Conservation (phyloP, 208 protist genomes). For the Endotrypanum monterogeii region DNA sequence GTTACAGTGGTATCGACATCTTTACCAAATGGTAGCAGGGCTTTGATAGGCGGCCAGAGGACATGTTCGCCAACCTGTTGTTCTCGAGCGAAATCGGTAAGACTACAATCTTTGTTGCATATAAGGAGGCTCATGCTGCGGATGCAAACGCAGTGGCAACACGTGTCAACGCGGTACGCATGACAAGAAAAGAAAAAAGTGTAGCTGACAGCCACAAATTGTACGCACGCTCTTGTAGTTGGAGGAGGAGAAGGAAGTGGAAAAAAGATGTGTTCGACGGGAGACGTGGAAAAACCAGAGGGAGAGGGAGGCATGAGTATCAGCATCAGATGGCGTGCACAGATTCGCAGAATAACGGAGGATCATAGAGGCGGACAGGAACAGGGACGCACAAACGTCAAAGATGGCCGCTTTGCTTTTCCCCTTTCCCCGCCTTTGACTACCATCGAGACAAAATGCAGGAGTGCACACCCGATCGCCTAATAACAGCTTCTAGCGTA, state of each 20-base stretch:
- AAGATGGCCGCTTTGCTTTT: not conserved
- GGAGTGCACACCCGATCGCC: too few species aligned
- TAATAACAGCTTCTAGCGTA: too few species aligned
- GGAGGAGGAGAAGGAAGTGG: too few species aligned
- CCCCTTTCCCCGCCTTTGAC: too few species aligned
- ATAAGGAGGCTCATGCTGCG: constrained; percentile 28
- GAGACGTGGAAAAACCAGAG: too few species aligned
- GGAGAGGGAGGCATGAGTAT: too few species aligned
- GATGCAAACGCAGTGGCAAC: not conserved
- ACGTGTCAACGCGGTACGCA: not conserved
- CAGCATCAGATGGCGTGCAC: too few species aligned
- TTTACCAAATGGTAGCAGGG: constrained; percentile 20
- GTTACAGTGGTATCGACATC: constrained; percentile 29
- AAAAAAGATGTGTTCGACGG: too few species aligned
- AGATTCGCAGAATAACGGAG: not conserved
- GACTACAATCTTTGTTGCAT: constrained; percentile 19
- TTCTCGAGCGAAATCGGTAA: constrained; percentile 35
- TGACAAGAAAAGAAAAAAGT: not conserved
- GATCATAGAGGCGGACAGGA: constrained; percentile 3
- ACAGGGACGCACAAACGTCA: not conserved
- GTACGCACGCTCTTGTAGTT: too few species aligned
- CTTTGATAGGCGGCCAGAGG: constrained; percentile 64
- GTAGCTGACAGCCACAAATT: too few species aligned
- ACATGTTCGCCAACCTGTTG: constrained; percentile 30
- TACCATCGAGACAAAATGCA: too few species aligned